Conservation (phyloP, 2,329 filamentous ascomycete genomes). For the Botryotinia convoluta region DNA sequence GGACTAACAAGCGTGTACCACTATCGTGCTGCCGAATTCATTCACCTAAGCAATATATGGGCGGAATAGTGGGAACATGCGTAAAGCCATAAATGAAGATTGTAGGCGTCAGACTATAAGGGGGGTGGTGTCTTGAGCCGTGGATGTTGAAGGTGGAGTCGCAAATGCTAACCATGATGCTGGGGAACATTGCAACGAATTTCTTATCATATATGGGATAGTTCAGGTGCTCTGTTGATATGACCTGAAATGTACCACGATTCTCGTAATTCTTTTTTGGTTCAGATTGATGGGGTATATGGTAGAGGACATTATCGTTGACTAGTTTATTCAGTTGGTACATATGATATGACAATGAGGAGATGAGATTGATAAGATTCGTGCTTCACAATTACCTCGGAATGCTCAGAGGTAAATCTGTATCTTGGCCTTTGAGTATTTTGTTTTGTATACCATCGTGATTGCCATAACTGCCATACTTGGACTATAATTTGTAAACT, state of each 20-base stretch:
- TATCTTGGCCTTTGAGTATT: neutral
- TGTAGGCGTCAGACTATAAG: conserved; percentile 1
- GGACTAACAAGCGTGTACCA: conserved; percentile 10
- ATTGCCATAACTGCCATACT: conserved; percentile 4
- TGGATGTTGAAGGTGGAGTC: conserved; percentile 5
- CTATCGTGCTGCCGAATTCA: conserved; percentile 18
- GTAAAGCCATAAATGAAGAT: neutral
- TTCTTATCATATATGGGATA: conserved; percentile 10
- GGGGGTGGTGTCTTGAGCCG: conserved; percentile 7
- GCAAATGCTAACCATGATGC: neutral
- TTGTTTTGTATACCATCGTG: neutral
- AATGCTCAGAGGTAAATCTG: neutral
- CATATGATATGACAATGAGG: conserved; percentile 5
- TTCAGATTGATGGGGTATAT: conserved; percentile 6
- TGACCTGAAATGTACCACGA: neutral
- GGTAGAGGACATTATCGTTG: neutral
- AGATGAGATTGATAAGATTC: neutral
- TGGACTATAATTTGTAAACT: neutral
- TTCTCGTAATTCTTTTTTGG: conserved; percentile 1
- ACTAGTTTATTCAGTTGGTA: conserved; percentile 3
- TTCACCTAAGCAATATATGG: conserved; percentile 14
- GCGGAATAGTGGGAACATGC: conserved; percentile 18
- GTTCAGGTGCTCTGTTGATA: conserved; percentile 6
- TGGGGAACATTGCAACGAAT: conserved; percentile 9
- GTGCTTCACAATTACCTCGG: neutral